phyloP scores from a whole-genome alignment of 495 filamentous ascomycete species.

The Penicillium macrosclerotiorum region DNA sequence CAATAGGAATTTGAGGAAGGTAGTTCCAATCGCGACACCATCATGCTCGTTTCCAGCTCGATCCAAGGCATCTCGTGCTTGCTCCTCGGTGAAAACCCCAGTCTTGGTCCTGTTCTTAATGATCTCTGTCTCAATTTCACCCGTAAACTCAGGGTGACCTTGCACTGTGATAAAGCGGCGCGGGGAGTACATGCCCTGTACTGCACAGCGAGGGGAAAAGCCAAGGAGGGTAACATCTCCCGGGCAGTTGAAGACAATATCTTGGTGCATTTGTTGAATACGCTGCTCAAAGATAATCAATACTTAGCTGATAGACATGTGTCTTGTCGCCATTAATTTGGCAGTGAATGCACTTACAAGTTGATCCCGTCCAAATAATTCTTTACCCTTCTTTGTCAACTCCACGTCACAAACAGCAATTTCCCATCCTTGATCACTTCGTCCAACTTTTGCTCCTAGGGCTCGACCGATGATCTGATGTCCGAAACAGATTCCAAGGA shows the following conservation, averaged over 20 bases:
- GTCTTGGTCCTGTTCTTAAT: slow-evolving; percentile 54
- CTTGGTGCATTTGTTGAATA: slow-evolving; percentile 88
- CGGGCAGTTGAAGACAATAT: slow-evolving; percentile 69
- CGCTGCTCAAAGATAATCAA: slow-evolving; percentile 47
- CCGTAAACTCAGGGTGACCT: slow-evolving; percentile 87
- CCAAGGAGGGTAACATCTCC: slow-evolving; percentile 61
- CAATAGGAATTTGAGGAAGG: slow-evolving; percentile 72
- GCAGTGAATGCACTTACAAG: slow-evolving; percentile 52
- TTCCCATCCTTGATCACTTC: slow-evolving; percentile 76
- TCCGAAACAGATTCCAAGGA: slow-evolving; percentile 86
- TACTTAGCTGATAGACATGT: slow-evolving; percentile 1
- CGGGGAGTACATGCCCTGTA: slow-evolving; percentile 79
- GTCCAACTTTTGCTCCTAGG: slow-evolving; percentile 63
- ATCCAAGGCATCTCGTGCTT: slow-evolving; percentile 62
- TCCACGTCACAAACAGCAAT: slow-evolving; percentile 67
- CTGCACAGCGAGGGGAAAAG: slow-evolving; percentile 60
- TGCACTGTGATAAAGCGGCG: slow-evolving; percentile 73
- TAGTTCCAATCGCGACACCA: slow-evolving; percentile 64
- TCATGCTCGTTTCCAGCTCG: slow-evolving; percentile 69
- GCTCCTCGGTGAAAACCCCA: slow-evolving; percentile 65
- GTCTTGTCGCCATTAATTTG: neutral
- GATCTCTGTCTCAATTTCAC: slow-evolving; percentile 70
- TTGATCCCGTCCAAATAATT: slow-evolving; percentile 67
- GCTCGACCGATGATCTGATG: slow-evolving; percentile 87
- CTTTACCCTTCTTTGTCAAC: slow-evolving; percentile 67